Conservation (phyloP, 371 early-diverging fungal genomes). For the Mortierella sp. region DNA sequence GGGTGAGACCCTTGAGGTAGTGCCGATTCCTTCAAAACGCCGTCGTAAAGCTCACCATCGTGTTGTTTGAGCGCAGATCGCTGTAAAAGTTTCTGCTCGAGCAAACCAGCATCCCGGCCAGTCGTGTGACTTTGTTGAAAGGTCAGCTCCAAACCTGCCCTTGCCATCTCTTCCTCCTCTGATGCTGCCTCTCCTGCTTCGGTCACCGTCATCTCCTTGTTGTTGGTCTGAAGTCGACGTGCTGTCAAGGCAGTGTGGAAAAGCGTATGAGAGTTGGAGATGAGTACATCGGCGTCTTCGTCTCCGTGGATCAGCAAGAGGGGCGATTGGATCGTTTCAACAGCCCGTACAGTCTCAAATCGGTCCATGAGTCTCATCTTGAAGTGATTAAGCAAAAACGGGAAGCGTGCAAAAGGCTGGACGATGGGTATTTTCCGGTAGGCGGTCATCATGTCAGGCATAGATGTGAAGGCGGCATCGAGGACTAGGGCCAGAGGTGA, state of each 20-base stretch:
- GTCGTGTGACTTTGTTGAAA: slow-evolving; percentile 39
- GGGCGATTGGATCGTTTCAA: slow-evolving; percentile 47
- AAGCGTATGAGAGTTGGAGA: slow-evolving; percentile 48
- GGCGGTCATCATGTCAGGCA: slow-evolving; percentile 57
- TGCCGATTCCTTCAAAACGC: not conserved
- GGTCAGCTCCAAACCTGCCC: slow-evolving; percentile 39
- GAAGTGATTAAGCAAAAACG: slow-evolving; percentile 47
- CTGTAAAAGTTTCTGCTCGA: not conserved
- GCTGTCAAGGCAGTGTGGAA: slow-evolving; percentile 53
- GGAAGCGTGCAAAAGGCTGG: slow-evolving; percentile 46
- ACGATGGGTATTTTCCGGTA: slow-evolving; percentile 43
- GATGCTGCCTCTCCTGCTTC: slow-evolving; percentile 40
- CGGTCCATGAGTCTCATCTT: slow-evolving; percentile 47
- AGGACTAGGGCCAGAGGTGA: slow-evolving; percentile 46
- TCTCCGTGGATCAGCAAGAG: slow-evolving; percentile 54
- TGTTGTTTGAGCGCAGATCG: not conserved
- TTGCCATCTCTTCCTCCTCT: slow-evolving; percentile 42
- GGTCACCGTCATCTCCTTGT: slow-evolving; percentile 41
- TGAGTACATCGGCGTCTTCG: slow-evolving; percentile 47
- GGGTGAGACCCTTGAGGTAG: not conserved
- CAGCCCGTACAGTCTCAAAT: slow-evolving; percentile 50
- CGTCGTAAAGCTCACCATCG: not conserved
- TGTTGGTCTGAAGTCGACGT: slow-evolving; percentile 37
- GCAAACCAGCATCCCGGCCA: not conserved
- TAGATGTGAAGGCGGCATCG: slow-evolving; percentile 53